Percentiles rank a stretch among this genome's conserved stretches.
These are phyloP conservation scores for Saccharomyces hybrid DNA, from an alignment of 1,139 yeast species.

Conservation along the genomic window DNA sequence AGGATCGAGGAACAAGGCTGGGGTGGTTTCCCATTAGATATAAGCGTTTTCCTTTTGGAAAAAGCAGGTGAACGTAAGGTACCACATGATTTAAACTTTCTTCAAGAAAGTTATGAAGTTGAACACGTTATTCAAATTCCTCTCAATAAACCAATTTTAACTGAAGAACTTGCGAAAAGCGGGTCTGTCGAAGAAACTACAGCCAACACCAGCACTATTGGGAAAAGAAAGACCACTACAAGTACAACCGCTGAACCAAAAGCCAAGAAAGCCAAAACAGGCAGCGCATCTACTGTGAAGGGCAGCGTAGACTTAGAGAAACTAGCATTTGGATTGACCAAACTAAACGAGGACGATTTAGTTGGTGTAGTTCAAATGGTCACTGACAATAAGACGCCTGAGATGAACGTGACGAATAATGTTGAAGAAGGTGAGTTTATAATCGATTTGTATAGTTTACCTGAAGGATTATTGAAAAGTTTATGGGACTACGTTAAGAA, in stretches of 20 bases:
- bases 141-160: constrained; percentile 63
- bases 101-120: constrained; percentile 63
- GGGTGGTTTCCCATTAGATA: constrained; percentile 94
- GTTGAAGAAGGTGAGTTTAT: constrained; percentile 96
- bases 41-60: constrained; percentile 69
- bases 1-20: constrained; percentile 90
- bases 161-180: constrained; percentile 65
- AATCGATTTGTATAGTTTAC: constrained; percentile 89
- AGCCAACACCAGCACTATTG: constrained; percentile 12
- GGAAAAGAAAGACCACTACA: constrained; percentile 35
- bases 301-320: constrained; percentile 81
- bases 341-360: constrained; percentile 84
- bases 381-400: constrained; percentile 89
- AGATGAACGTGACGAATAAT: constrained; percentile 93
- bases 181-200: constrained; percentile 50
- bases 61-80: constrained; percentile 82
- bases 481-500: constrained; percentile 90
- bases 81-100: constrained; percentile 82
- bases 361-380: constrained; percentile 96
- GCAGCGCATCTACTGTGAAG: constrained; percentile 39
- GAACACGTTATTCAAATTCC: constrained; percentile 77
- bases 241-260: constrained; percentile 36
- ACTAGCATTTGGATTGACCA: constrained; percentile 82
- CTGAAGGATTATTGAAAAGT: constrained; percentile 84
- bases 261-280: constrained; percentile 54